Evolutionary conservation across 345 rosid species (phyloP), one percentile per base, ranked within the genome.

Genomic region (Lagerstroemia speciosa): DNA sequence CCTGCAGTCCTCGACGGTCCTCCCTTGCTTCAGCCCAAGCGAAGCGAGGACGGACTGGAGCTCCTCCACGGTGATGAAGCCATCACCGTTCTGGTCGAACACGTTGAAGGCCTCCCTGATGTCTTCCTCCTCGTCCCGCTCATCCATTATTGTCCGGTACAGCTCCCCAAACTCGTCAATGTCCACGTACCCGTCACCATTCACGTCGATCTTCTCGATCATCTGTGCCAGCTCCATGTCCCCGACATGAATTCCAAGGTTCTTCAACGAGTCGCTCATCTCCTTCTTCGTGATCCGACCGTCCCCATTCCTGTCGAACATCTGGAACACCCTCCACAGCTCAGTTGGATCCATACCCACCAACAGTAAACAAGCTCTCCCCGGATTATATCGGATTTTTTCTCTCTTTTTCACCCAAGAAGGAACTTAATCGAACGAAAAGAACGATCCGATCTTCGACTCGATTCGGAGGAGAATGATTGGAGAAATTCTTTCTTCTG

Each of bases 61-160:
- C 75, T 94, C 98, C 55, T 94, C 97, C 20, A 87, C 97, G 1
- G 96, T 86, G 53, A 94, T 94, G 74, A 88, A 94, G 11, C 98
- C 98, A 4, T 94, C 98, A 26, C 95, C 81, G 62, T 91, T 91
- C 78, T 89, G 95, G 74, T 94, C 99, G 40, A 94, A 91, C 48
- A 94, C 90, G 31, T 87, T 88, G 76, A 94, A 94, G 2, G 99
- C 99, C 71, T 91, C 90, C 67, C 73, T 82, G 77, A 88, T 83
- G 79, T 94, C 97, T 74, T 91, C 97, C 38, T 91, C 96, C 68
- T 75, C 98, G 66, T 91, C 89, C 64, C 81, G 83, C 65, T 89
- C 96, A 15, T 86, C 81, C 98, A 91, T 91, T 72, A 94, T 94
- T 69, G 95, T 78, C 71, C 83, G 83, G 64, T 91, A 91, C 67